Percentiles rank a stretch among this genome's conserved stretches.
phyloP scores from a whole-genome alignment of 1,284 basidiomycete genomes.

The Naganishia sp. region DNA sequence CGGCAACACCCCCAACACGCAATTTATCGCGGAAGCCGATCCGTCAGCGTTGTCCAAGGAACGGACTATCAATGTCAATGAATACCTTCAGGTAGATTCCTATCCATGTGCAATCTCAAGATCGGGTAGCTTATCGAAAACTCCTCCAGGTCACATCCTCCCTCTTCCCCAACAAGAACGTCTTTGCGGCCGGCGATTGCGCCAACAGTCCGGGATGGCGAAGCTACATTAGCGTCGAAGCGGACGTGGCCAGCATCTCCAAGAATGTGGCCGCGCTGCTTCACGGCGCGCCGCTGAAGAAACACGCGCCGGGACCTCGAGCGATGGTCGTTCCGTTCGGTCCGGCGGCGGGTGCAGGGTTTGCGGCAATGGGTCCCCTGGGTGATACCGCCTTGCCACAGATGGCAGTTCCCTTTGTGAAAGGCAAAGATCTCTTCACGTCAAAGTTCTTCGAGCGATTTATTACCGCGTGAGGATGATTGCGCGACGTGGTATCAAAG shows the following conservation, averaged over 20 bases:
- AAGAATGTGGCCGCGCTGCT: constrained; percentile 36
- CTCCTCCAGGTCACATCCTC: constrained; percentile 37
- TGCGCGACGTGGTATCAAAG: too few species aligned
- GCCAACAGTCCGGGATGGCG: constrained; percentile 45
- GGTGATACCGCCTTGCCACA: constrained; percentile 29
- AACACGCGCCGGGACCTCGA: constrained; percentile 29
- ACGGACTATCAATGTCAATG: constrained; percentile 49
- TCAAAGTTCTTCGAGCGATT: constrained; percentile 29
- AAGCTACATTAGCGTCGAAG: constrained; percentile 43
- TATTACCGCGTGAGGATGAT: background rate
- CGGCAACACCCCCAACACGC: constrained; percentile 54
- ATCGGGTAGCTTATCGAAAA: background rate
- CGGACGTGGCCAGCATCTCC: constrained; percentile 38
- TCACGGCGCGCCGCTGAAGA: constrained; percentile 13
- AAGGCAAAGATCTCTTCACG: constrained; percentile 37
- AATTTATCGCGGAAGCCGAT: constrained; percentile 46
- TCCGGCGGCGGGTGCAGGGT: constrained; percentile 26
- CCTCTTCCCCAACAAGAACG: constrained; percentile 38
- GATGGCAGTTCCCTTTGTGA: constrained; percentile 41
- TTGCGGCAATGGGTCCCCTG: constrained; percentile 23
- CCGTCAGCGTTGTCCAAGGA: constrained; percentile 40
- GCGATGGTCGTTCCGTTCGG: constrained; percentile 32
- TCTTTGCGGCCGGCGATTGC: constrained; percentile 52
- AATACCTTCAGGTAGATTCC: constrained; percentile 37
- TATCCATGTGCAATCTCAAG: background rate